These are phyloP conservation scores for Mitragyna speciosa DNA, from an alignment of 257 asterid genomes.

Conservation along the genomic window DNA sequence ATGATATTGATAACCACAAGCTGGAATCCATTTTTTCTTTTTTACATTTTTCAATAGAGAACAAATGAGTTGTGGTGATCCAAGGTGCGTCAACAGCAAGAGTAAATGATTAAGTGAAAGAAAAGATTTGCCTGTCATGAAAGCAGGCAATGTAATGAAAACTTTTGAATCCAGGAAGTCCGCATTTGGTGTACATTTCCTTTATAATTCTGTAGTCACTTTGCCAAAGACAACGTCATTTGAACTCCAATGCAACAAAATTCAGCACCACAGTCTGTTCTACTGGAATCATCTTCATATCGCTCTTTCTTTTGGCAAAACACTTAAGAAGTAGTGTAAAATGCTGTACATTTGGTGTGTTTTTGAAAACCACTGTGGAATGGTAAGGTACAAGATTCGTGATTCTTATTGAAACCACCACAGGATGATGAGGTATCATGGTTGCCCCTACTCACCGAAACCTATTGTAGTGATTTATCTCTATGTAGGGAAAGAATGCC, in stretches of 20 bases:
- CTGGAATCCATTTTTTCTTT: not conserved
- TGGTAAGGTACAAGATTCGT: not conserved
- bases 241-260: not conserved
- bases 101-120: not conserved
- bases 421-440: not conserved
- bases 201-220: not conserved
- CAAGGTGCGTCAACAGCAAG: not conserved
- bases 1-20: not conserved
- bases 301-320: not conserved
- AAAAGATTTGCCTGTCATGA: no score
- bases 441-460: not conserved
- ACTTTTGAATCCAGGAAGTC: not conserved
- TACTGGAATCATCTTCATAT: not conserved
- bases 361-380: not conserved
- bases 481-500: no score
- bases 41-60: not conserved
- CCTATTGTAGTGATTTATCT: not conserved
- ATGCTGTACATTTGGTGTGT: not conserved
- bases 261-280: not conserved
- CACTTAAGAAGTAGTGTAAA: not conserved
- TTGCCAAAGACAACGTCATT: not conserved
- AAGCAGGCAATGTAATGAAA: not conserved
- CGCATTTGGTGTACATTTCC: not conserved
- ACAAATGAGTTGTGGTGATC: not conserved
- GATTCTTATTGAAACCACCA: not conserved